A percentile compares a stretch with the other conserved stretches of the same genome.
Evolutionary conservation across 805 yeast species (phyloP).

Genomic region (Wickerhamiella cacticola): DNA sequence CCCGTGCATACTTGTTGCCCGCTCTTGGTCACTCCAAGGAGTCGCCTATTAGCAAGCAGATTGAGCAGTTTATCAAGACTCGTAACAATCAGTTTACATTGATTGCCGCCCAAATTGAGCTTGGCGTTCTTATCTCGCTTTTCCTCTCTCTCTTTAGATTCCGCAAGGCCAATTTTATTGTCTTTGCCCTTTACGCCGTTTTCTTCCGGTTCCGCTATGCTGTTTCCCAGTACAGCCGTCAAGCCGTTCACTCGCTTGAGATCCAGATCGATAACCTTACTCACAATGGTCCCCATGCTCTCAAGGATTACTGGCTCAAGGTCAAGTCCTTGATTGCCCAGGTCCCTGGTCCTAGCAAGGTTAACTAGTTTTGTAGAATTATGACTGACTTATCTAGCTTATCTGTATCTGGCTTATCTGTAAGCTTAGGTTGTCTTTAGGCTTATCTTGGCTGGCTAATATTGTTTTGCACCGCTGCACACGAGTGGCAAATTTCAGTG

Average conservation of each 20-base stretch:
- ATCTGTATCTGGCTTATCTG: too few relatives aligned
- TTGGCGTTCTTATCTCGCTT: constrained; percentile 35
- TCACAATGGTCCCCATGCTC: constrained; percentile 42
- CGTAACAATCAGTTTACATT: constrained; percentile 50
- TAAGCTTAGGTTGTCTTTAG: too few relatives aligned
- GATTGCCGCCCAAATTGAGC: constrained; percentile 49
- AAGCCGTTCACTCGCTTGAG: constrained; percentile 56
- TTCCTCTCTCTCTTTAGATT: constrained; percentile 33
- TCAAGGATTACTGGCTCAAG: constrained; percentile 40
- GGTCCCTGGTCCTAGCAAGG: constrained; percentile 14
- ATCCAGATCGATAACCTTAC: constrained; percentile 50
- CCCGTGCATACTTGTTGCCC: constrained; percentile 56
- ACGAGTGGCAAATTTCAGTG: too few relatives aligned
- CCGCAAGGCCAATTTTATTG: constrained; percentile 49
- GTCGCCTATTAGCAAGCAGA: constrained; percentile 20
- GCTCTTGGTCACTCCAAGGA: constrained; percentile 33
- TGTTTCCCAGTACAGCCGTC: constrained; percentile 58
- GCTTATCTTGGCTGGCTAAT: too few relatives aligned
- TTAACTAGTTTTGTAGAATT: constrained; percentile 6
- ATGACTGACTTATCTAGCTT: too few relatives aligned
- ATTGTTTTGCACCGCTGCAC: too few relatives aligned
- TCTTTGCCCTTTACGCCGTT: constrained; percentile 36
- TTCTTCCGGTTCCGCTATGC: constrained; percentile 73
- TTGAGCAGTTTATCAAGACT: constrained; percentile 37
- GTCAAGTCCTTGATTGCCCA: constrained; percentile 30